Conservation (phyloP, 2,329 filamentous ascomycete species). For the Arthrobotrys sphaeroides region DNA sequence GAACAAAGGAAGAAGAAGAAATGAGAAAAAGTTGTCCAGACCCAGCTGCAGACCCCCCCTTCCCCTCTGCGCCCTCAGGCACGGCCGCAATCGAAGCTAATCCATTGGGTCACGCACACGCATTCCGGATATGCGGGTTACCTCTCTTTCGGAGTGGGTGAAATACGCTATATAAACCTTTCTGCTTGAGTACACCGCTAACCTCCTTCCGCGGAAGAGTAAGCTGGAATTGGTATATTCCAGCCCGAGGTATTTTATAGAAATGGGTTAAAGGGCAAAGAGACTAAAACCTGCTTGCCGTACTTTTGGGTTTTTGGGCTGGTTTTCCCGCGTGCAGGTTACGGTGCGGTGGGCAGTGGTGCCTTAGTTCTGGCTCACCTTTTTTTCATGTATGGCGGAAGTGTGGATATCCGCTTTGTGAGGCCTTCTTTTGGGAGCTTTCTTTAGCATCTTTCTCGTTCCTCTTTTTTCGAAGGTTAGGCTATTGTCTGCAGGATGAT, state of each 20-base stretch:
- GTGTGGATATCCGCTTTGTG: neutral
- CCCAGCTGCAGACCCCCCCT: neutral
- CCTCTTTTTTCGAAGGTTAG: no score
- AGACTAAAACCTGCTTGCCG: neutral
- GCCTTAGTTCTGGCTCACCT: no score
- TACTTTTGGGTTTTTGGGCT: neutral
- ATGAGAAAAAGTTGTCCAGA: neutral
- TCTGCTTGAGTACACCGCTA: no score
- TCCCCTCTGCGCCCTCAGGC: neutral
- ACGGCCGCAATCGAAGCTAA: conserved; percentile 12
- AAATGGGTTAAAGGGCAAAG: no score
- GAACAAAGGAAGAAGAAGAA: neutral
- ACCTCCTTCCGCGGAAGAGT: neutral
- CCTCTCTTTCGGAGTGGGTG: neutral
- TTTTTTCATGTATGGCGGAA: neutral
- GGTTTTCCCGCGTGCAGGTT: neutral
- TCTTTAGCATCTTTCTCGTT: neutral
- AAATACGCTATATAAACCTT: neutral
- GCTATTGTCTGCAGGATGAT: neutral
- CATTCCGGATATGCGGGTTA: neutral
- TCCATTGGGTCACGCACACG: neutral
- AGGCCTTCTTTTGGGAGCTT: neutral
- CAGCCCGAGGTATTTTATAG: no score
- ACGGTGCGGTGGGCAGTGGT: no score
- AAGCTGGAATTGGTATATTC: neutral